A percentile compares a stretch with the other conserved stretches of the same genome.
These are phyloP conservation scores for Syzygium aqueum DNA, from an alignment of 345 rosid species.

Conservation along the genomic window DNA sequence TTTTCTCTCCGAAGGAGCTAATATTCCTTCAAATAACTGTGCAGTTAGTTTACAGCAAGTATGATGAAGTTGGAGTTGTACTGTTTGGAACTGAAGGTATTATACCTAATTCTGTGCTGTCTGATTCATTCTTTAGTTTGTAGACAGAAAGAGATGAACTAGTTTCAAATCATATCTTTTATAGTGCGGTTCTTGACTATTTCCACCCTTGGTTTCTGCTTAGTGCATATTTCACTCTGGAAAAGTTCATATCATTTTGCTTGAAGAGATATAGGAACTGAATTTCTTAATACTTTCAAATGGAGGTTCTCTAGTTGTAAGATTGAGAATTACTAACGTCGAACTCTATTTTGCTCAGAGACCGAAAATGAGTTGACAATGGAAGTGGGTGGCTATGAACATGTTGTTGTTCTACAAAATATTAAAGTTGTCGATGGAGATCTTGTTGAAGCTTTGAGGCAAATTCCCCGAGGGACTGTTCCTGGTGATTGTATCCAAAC, in stretches of 20 bases:
- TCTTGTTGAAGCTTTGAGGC: conserved; percentile 31
- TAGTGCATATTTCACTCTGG: background rate
- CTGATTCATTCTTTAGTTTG: background rate
- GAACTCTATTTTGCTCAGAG: conserved; percentile 17
- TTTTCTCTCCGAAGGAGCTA: background rate
- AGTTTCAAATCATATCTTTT: background rate
- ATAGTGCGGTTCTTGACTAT: background rate
- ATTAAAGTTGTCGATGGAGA: conserved; percentile 68
- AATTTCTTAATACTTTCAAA: background rate
- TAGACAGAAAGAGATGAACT: background rate
- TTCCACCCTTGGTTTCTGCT: background rate
- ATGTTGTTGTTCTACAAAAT: conserved; percentile 42
- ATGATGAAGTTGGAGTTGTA: conserved; percentile 79
- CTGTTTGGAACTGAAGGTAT: conserved; percentile 82
- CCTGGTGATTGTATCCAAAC: conserved; percentile 81
- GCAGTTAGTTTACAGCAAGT: conserved; percentile 71
- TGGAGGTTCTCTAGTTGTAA: background rate
- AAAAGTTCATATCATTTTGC: background rate
- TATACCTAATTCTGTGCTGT: background rate
- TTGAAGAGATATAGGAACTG: background rate
- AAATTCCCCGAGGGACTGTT: conserved; percentile 66
- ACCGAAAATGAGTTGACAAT: conserved; percentile 66
- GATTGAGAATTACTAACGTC: background rate
- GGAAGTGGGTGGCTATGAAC: conserved; percentile 84
- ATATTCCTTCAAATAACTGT: conserved; percentile 1